Percentiles rank a stretch among this genome's conserved stretches.
phyloP scores from a whole-genome alignment of 495 filamentous ascomycete genomes.

The Penicillium alfredii region DNA sequence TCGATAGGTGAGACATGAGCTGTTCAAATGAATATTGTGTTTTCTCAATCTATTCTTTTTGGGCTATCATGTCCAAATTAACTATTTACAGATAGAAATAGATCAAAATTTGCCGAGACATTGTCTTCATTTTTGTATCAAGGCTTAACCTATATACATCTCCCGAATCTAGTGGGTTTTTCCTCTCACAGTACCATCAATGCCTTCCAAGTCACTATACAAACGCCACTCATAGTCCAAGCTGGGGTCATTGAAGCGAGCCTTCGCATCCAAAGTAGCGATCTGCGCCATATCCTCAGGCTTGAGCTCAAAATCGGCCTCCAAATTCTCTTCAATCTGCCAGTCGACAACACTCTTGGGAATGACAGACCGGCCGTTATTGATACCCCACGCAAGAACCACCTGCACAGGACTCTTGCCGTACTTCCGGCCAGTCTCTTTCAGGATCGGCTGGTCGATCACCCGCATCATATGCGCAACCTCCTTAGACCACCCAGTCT shows the following conservation, averaged over 20 bases:
- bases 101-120: not conserved
- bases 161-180: not conserved
- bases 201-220: constrained; percentile 55
- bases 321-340: constrained; percentile 50
- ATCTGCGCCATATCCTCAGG: constrained; percentile 44
- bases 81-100: not conserved
- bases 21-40: no score
- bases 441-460: constrained; percentile 54
- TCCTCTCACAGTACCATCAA: constrained; percentile 9
- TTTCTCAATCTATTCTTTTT: no score
- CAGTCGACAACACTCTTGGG: constrained; percentile 51
- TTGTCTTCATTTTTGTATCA: not conserved
- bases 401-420: constrained; percentile 55
- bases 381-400: constrained; percentile 58
- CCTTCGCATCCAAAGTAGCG: constrained; percentile 44
- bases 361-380: constrained; percentile 53
- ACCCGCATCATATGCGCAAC: constrained; percentile 17
- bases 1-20: no score
- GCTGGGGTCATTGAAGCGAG: constrained; percentile 53
- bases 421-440: constrained; percentile 55
- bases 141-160: not conserved
- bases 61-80: no score
- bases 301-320: constrained; percentile 49
- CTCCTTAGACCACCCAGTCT: constrained; percentile 31
- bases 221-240: constrained; percentile 49